Evolutionary conservation across 2,329 filamentous ascomycete species (phyloP).

Genomic region (Parastagonospora nodorum): DNA sequence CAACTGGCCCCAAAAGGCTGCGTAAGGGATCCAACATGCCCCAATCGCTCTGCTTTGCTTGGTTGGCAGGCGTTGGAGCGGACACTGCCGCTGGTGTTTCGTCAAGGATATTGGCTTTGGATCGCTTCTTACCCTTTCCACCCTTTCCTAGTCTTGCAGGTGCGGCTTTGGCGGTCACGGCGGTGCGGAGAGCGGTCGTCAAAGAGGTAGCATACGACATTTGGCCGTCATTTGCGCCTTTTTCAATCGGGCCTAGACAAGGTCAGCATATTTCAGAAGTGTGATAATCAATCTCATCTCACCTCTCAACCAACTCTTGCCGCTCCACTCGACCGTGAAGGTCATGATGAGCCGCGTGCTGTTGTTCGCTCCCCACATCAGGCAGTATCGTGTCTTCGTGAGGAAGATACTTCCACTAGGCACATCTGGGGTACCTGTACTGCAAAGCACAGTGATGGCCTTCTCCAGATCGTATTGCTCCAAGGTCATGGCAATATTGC

Average conservation of each 20-base stretch:
- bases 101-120: constrained; percentile 59
- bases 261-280: constrained; percentile 10
- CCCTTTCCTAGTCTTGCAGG: constrained; percentile 59
- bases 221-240: constrained; percentile 91
- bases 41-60: constrained; percentile 60
- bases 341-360: constrained; percentile 84
- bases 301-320: constrained; percentile 98
- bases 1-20: constrained; percentile 69
- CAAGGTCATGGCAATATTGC: constrained; percentile 83
- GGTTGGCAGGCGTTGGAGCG: constrained; percentile 29
- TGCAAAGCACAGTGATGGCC: constrained; percentile 78
- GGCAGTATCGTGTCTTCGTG: constrained; percentile 91
- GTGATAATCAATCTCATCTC: constrained; percentile 43
- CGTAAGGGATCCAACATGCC: constrained; percentile 81
- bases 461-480: constrained; percentile 87
- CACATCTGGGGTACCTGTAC: constrained; percentile 91
- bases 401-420: constrained; percentile 90
- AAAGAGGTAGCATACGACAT: constrained; percentile 80
- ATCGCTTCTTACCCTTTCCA: constrained; percentile 58
- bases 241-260: constrained; percentile 83
- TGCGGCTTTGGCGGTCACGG: constrained; percentile 65
- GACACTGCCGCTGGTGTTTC: constrained; percentile 46
- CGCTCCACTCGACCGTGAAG: constrained; percentile 92
- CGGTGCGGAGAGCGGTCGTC: constrained; percentile 72
- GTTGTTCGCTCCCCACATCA: constrained; percentile 90